Conservation (phyloP, 192 early-diverging fungal species). For the Coemansia biformis region DNA sequence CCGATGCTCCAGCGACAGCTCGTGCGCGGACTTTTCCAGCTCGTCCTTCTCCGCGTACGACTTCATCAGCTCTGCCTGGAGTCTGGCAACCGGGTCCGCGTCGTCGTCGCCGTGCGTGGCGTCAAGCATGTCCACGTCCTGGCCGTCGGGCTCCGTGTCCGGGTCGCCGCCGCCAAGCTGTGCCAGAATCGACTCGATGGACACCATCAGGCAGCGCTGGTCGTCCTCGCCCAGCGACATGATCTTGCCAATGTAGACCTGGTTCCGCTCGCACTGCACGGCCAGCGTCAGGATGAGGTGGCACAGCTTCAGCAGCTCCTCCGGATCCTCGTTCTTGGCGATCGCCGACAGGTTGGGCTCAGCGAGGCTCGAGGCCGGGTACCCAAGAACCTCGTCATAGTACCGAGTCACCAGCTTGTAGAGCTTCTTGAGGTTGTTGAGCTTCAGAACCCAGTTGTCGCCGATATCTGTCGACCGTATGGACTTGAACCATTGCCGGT, state of each 20-base stretch:
- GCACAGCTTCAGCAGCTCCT: constrained; percentile 75
- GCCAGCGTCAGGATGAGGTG: constrained; percentile 78
- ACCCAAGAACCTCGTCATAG: constrained; percentile 83
- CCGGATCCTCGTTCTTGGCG: constrained; percentile 67
- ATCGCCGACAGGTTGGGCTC: constrained; percentile 77
- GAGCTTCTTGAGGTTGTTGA: constrained; percentile 89
- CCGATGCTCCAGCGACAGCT: constrained; percentile 52
- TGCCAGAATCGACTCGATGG: constrained; percentile 64
- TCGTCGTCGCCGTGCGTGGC: constrained; percentile 15
- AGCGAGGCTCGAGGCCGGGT: constrained; percentile 56
- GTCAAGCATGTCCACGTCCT: constrained; percentile 41
- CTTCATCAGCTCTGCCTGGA: constrained; percentile 51
- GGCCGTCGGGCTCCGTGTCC: constrained; percentile 28
- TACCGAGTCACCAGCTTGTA: constrained; percentile 77
- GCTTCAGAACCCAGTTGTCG: constrained; percentile 93
- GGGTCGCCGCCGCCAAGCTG: constrained; percentile 43
- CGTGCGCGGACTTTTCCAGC: constrained; percentile 52
- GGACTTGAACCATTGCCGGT: constrained; percentile 86
- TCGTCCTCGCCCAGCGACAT: constrained; percentile 62
- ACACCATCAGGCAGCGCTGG: constrained; percentile 86
- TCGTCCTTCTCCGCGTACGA: constrained; percentile 57
- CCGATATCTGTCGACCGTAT: constrained; percentile 64
- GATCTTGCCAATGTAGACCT: constrained; percentile 78
- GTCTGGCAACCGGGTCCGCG: constrained; percentile 35
- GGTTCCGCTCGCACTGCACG: constrained; percentile 82